These are phyloP conservation scores for Akanthomyces lecanii DNA, from an alignment of 2,329 filamentous ascomycete genomes.

Conservation along the genomic window DNA sequence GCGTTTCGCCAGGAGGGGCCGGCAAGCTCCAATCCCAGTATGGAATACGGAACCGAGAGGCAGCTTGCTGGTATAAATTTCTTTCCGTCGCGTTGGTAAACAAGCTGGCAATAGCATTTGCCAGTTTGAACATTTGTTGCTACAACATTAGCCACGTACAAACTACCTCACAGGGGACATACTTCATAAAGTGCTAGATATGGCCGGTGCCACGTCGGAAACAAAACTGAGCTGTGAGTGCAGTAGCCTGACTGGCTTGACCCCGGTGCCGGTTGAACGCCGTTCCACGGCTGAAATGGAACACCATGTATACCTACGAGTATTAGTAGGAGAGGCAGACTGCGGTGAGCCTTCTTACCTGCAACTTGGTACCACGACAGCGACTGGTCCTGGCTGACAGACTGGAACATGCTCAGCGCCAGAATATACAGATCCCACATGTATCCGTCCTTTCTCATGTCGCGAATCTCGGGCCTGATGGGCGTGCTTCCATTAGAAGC, in stretches of 20 bases:
- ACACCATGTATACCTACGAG: slow-evolving; percentile 71
- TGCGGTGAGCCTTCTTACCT: slow-evolving; percentile 44
- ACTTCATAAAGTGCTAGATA: slow-evolving; percentile 64
- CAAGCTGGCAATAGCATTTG: slow-evolving; percentile 42
- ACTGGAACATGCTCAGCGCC: slow-evolving; percentile 68
- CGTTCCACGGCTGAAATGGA: slow-evolving; percentile 56
- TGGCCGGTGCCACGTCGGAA: slow-evolving; percentile 79
- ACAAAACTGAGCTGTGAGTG: slow-evolving; percentile 69
- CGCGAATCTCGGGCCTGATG: slow-evolving; percentile 61
- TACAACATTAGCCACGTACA: slow-evolving; percentile 22
- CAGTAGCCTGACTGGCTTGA: slow-evolving; percentile 66
- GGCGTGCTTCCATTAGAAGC: slow-evolving; percentile 38
- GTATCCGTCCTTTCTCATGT: slow-evolving; percentile 59
- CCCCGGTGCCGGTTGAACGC: slow-evolving; percentile 45
- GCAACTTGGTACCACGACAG: slow-evolving; percentile 77
- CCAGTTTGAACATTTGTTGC: slow-evolving; percentile 36
- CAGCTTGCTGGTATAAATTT: slow-evolving; percentile 47
- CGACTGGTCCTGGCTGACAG: slow-evolving; percentile 55
- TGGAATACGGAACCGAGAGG: slow-evolving; percentile 49
- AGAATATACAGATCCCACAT: slow-evolving; percentile 75
- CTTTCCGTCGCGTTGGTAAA: slow-evolving; percentile 45
- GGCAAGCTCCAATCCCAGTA: slow-evolving; percentile 57
- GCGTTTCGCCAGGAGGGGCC: slow-evolving; percentile 44
- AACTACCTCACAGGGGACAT: slow-evolving; percentile 1
- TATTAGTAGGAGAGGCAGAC: slow-evolving; percentile 6